A percentile compares a stretch with the other conserved stretches of the same genome.
Evolutionary conservation across 2,329 filamentous ascomycete genomes (phyloP).

Genomic region (Claviceps capensis): DNA sequence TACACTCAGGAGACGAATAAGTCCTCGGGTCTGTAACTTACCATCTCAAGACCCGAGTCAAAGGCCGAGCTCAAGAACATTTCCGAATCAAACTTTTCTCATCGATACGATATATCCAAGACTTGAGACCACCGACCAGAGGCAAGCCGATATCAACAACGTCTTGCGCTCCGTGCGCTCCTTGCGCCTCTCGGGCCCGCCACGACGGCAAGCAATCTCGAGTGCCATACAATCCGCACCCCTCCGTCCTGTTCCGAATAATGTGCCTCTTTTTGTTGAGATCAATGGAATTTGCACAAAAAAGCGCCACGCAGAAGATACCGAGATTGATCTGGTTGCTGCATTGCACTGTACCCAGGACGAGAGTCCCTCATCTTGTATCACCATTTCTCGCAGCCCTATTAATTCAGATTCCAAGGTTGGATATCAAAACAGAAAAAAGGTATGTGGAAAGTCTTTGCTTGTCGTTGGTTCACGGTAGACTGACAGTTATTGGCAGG

Average conservation of each 20-base stretch:
- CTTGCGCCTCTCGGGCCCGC: background rate
- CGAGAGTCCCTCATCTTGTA: background rate
- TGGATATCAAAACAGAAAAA: background rate
- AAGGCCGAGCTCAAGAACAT: background rate
- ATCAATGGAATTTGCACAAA: conserved; percentile 17
- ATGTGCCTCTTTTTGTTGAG: conserved; percentile 5
- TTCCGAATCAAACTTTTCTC: conserved; percentile 2
- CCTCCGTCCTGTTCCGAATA: background rate
- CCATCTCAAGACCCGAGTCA: background rate
- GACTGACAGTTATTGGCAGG: conserved; percentile 1
- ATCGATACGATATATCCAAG: conserved; percentile 3
- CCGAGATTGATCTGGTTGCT: conserved; percentile 18
- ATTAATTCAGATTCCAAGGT: conserved; percentile 1
- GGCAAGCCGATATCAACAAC: background rate
- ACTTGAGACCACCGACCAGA: background rate
- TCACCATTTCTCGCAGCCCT: conserved; percentile 4
- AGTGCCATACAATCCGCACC: background rate
- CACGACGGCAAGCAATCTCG: background rate
- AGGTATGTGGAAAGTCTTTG: background rate
- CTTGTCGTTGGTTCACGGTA: background rate
- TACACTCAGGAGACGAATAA: background rate
- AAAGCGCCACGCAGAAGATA: conserved; percentile 17
- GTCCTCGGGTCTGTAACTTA: background rate
- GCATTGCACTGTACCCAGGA: conserved; percentile 7
- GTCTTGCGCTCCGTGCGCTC: background rate